Conservation (phyloP, 441 rosid genomes). For the Sinapis alba region DNA sequence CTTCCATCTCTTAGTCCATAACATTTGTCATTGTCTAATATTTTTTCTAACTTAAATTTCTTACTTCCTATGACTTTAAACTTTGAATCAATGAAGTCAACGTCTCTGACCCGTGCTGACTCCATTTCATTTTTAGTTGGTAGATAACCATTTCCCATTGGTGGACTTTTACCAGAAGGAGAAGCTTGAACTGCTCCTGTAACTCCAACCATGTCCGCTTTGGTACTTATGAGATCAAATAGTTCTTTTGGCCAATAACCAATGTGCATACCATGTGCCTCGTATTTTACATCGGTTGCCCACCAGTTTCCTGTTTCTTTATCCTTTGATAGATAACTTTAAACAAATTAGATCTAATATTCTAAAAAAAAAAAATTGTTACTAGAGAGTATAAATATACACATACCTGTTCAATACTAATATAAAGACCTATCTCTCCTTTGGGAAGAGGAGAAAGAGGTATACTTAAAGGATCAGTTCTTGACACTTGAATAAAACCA, state of each 20-base stretch:
- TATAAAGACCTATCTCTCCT: not conserved
- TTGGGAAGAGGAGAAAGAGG: not conserved
- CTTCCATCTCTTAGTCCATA: not conserved
- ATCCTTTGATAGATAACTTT: not conserved
- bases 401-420: not conserved
- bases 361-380: not conserved
- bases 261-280: not conserved
- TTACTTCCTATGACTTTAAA: not conserved
- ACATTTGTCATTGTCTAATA: slow-evolving; percentile 14
- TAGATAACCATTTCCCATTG: not conserved
- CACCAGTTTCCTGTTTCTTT: not conserved
- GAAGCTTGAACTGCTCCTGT: not conserved
- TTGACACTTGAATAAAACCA: not conserved
- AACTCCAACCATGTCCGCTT: not conserved
- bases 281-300: not conserved
- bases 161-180: not conserved
- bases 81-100: not conserved
- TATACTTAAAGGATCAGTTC: not conserved
- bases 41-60: not conserved
- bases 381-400: not conserved
- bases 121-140: not conserved
- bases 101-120: not conserved
- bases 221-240: not conserved
- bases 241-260: not conserved
- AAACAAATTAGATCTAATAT: not conserved